phyloP scores from a whole-genome alignment of 2,329 filamentous ascomycete genomes.

The Ophiobolus disseminans region DNA sequence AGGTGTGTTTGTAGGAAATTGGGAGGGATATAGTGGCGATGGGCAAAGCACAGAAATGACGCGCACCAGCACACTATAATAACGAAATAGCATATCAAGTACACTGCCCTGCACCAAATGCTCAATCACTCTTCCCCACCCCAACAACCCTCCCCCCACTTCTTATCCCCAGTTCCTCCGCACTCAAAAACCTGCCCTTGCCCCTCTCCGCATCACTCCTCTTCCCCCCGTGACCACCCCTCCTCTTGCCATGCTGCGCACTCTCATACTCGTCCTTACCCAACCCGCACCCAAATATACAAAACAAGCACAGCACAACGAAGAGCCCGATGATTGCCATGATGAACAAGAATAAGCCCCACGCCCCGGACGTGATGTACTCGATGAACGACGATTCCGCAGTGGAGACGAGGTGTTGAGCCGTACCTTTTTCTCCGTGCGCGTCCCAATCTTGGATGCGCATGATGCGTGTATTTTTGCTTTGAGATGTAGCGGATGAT shows the following conservation, averaged over 20 bases:
- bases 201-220: slow-evolving; percentile 31
- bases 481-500: neutral
- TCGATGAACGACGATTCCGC: slow-evolving; percentile 14
- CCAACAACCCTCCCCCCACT: slow-evolving; percentile 36
- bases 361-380: slow-evolving; percentile 33
- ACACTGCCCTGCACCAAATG: too few relatives aligned
- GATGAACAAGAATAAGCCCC: slow-evolving; percentile 33
- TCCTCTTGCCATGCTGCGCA: slow-evolving; percentile 36
- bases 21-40: too few relatives aligned
- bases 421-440: slow-evolving; percentile 37
- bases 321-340: slow-evolving; percentile 31
- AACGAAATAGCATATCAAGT: too few relatives aligned
- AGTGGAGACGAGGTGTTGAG: slow-evolving; percentile 24
- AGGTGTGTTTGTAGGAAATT: too few relatives aligned
- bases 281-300: slow-evolving; percentile 34
- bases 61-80: too few relatives aligned
- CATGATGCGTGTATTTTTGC: slow-evolving; percentile 22
- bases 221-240: slow-evolving; percentile 14
- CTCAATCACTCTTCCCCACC: slow-evolving; percentile 45
- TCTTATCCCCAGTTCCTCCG: slow-evolving; percentile 37
- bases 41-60: too few relatives aligned
- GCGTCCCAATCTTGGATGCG: slow-evolving; percentile 40
- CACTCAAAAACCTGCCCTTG: slow-evolving; percentile 31
- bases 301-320: slow-evolving; percentile 33
- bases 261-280: slow-evolving; percentile 37